These are phyloP conservation scores for Flaveria bidentis DNA, from an alignment of 129 eudicot species.

Conservation along the genomic window DNA sequence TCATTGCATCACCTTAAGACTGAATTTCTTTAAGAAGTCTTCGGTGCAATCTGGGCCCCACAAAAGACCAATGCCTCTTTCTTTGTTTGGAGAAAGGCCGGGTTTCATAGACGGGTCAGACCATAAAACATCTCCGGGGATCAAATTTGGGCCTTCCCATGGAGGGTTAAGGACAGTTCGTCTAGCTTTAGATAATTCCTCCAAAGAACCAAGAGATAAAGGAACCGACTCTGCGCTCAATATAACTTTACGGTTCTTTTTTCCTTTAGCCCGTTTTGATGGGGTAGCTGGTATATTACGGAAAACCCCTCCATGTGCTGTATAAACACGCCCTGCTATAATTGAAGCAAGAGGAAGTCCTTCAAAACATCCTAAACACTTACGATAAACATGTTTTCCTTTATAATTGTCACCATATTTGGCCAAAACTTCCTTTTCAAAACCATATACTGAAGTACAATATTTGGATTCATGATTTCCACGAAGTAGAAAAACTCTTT, in stretches of 20 bases:
- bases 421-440: slow-evolving; percentile 79
- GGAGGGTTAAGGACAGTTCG: slow-evolving; percentile 98
- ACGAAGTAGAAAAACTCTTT: slow-evolving; percentile 88
- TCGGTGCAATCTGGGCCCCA: slow-evolving; percentile 99
- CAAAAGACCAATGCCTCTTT: slow-evolving; percentile 94
- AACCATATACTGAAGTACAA: slow-evolving; percentile 93
- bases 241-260: slow-evolving; percentile 75
- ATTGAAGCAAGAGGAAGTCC: slow-evolving; percentile 97
- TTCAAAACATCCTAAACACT: slow-evolving; percentile 95
- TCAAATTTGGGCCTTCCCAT: slow-evolving; percentile 94
- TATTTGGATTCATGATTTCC: slow-evolving; percentile 98
- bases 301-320: slow-evolving; percentile 98
- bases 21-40: slow-evolving; percentile 74
- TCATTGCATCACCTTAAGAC: slow-evolving; percentile 61
- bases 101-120: slow-evolving; percentile 92
- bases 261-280: slow-evolving; percentile 73
- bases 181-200: slow-evolving; percentile 86
- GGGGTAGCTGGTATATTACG: slow-evolving; percentile 64
- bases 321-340: slow-evolving; percentile 82
- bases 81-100: slow-evolving; percentile 89
- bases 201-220: slow-evolving; percentile 80
- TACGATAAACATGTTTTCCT: slow-evolving; percentile 90
- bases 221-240: slow-evolving; percentile 51
- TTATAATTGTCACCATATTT: slow-evolving; percentile 67
- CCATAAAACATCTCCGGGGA: slow-evolving; percentile 98